Percentiles rank a stretch among this genome's conserved stretches.
These are phyloP conservation scores for Gastrolobium villosum DNA, from an alignment of 306 rosid genomes.

Conservation along the genomic window DNA sequence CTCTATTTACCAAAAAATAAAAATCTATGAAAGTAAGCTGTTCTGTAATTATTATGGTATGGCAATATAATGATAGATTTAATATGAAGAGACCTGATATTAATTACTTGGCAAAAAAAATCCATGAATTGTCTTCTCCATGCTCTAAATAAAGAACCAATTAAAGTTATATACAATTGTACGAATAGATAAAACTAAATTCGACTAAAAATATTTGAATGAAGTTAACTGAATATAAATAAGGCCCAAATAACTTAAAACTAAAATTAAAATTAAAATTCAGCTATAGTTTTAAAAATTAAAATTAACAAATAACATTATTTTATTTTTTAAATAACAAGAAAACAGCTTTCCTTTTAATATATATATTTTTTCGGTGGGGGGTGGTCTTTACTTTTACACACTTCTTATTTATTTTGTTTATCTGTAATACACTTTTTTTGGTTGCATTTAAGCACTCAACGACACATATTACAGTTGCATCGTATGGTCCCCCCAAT, in stretches of 20 bases:
- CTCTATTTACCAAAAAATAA: too few species aligned
- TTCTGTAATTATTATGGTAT: neutral
- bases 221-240: neutral
- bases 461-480: neutral
- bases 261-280: too few species aligned
- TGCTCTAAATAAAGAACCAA: neutral
- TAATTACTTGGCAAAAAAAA: too few species aligned
- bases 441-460: neutral
- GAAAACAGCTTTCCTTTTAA: neutral
- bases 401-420: too few species aligned
- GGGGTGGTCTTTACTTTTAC: neutral
- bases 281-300: neutral
- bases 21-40: neutral
- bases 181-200: neutral
- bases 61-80: neutral
- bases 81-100: neutral
- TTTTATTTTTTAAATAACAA: neutral
- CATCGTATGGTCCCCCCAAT: conserved; percentile 45
- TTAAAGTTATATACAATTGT: neutral
- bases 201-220: neutral
- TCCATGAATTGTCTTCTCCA: neutral
- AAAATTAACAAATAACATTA: neutral
- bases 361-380: neutral
- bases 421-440: neutral
- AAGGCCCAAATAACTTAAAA: neutral